These are phyloP conservation scores for Eimeria praecox DNA, from an alignment of 169 alveolate genomes.

Conservation along the genomic window DNA sequence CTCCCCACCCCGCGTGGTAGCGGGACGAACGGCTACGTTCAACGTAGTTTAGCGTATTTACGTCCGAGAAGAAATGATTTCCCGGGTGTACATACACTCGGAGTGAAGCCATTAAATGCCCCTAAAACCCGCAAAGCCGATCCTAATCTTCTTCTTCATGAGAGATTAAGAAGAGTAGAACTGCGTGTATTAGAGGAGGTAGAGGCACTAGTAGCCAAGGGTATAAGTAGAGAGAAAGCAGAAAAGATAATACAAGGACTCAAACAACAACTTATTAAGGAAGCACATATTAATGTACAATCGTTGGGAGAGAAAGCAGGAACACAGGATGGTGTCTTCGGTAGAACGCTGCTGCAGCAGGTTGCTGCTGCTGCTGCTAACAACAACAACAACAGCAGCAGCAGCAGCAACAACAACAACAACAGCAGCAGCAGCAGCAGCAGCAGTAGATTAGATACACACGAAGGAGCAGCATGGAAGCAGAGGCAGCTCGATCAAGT, in stretches of 20 bases:
- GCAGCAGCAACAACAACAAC: too few species aligned
- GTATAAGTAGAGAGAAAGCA: neutral
- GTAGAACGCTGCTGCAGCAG: conserved; percentile 59
- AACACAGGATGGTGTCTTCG: conserved; percentile 48
- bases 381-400: too few species aligned
- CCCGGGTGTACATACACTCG: conserved; percentile 11
- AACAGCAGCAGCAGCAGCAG: too few species aligned
- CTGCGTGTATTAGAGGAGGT: conserved; percentile 83
- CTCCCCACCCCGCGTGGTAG: conserved; percentile 93
- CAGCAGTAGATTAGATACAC: neutral
- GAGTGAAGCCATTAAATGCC: conserved; percentile 42
- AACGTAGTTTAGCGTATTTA: conserved; percentile 88
- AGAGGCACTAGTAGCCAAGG: conserved; percentile 74
- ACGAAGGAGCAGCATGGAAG: conserved; percentile 78
- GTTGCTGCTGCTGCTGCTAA: too few species aligned
- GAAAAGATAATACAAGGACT: neutral
- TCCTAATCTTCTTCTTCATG: conserved; percentile 90
- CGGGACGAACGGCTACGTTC: conserved; percentile 95
- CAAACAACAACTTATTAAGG: conserved; percentile 33
- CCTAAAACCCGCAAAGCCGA: conserved; percentile 82
- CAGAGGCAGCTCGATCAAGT: conserved; percentile 68
- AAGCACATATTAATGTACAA: conserved; percentile 5
- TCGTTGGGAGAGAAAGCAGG: neutral
- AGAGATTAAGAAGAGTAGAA: conserved; percentile 89
- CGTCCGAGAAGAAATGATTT: conserved; percentile 83